Evolutionary conservation across 441 rosid species (phyloP).

Genomic region (Adansonia gregorii): DNA sequence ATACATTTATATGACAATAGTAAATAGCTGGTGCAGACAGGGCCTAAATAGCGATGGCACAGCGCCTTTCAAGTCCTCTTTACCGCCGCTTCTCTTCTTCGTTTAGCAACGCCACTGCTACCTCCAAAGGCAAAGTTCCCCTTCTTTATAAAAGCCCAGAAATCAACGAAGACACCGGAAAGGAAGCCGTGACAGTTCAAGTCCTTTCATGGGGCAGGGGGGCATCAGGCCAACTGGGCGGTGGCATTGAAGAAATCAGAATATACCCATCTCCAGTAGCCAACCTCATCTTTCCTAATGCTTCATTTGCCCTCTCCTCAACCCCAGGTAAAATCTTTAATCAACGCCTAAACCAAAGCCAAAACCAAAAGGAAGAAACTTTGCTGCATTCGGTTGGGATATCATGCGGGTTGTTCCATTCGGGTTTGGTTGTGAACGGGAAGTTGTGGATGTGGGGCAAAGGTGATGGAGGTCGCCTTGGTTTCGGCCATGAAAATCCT

Average conservation of each 20-base stretch:
- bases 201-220: slow-evolving; percentile 92
- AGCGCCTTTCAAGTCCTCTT: slow-evolving; percentile 18
- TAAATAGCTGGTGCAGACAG: not conserved
- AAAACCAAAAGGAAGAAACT: slow-evolving; percentile 17
- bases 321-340: slow-evolving; percentile 54
- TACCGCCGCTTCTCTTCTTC: slow-evolving; percentile 21
- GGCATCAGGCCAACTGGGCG: slow-evolving; percentile 91
- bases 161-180: slow-evolving; percentile 31
- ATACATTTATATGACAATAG: not conserved
- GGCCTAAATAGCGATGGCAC: slow-evolving; percentile 14
- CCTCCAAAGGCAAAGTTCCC: slow-evolving; percentile 49
- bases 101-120: slow-evolving; percentile 2
- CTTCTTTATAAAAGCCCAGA: slow-evolving; percentile 50
- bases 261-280: slow-evolving; percentile 74
- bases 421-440: slow-evolving; percentile 64
- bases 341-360: not conserved
- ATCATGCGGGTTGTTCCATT: slow-evolving; percentile 84
- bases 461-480: slow-evolving; percentile 91
- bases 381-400: slow-evolving; percentile 52
- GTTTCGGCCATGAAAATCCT: slow-evolving; percentile 81
- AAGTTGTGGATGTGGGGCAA: slow-evolving; percentile 88
- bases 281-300: slow-evolving; percentile 50
- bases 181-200: slow-evolving; percentile 50
- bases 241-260: slow-evolving; percentile 74
- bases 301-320: slow-evolving; percentile 54